These are phyloP conservation scores for Xylaria longipes DNA, from an alignment of 495 filamentous ascomycete species.

Conservation along the genomic window DNA sequence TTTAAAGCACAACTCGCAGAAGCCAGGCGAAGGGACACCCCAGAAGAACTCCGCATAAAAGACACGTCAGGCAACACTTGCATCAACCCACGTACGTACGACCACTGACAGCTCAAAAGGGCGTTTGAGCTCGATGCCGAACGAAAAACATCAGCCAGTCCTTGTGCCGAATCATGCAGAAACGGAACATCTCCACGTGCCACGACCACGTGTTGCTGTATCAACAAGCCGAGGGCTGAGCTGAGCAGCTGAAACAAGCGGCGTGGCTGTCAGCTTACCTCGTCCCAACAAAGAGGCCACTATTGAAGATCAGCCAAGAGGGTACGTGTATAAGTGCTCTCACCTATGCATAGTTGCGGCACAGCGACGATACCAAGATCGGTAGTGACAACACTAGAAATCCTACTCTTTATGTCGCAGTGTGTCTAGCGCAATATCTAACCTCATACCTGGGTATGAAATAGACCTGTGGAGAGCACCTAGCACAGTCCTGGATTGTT, in stretches of 20 bases:
- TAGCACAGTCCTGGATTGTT: neutral
- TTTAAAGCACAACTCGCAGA: neutral
- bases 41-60: conserved; percentile 11
- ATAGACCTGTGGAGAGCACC: neutral
- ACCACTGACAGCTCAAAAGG: neutral
- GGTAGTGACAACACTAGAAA: conserved; percentile 7
- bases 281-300: neutral
- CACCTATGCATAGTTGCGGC: neutral
- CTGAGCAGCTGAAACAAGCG: conserved; percentile 13
- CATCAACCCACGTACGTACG: neutral
- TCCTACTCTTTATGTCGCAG: neutral
- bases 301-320: conserved; percentile 13
- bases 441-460: neutral
- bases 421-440: neutral
- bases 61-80: neutral
- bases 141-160: neutral
- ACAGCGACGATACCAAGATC: neutral
- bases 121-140: neutral
- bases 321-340: neutral
- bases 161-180: conserved; percentile 22
- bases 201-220: conserved; percentile 14
- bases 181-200: conserved; percentile 4
- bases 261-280: conserved; percentile 15
- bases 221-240: conserved; percentile 13
- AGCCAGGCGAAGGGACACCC: neutral